These are phyloP conservation scores for Berkeleyomyces rouxiae DNA, from an alignment of 2,329 filamentous ascomycete species.

Conservation along the genomic window DNA sequence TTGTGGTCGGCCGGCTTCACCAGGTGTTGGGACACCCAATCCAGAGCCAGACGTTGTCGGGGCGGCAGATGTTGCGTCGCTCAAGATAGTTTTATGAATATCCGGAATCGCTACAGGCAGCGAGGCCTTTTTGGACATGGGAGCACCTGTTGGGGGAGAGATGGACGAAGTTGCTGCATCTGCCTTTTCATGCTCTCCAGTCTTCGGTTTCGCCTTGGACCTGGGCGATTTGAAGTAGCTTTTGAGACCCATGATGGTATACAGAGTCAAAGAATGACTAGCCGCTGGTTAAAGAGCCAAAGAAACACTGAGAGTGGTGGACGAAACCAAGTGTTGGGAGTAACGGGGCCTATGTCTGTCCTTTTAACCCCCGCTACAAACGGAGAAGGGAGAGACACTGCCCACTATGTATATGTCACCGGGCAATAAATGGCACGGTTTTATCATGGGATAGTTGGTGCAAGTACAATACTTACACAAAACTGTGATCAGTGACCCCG, in stretches of 20 bases:
- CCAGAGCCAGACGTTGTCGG: background rate
- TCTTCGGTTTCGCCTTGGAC: background rate
- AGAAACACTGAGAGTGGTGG: background rate
- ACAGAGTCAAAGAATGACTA: background rate
- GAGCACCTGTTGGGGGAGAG: background rate
- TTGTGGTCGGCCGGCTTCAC: background rate
- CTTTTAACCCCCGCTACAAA: background rate
- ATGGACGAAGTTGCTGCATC: background rate
- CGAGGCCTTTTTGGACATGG: background rate
- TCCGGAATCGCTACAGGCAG: background rate
- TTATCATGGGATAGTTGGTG: background rate
- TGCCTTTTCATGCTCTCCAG: background rate
- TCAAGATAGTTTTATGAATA: background rate
- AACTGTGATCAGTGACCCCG: too few species aligned
- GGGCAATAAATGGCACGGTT: background rate
- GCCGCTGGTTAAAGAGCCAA: background rate
- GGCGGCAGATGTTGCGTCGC: background rate
- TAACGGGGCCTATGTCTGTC: background rate
- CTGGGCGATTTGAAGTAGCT: slow-evolving; percentile 39
- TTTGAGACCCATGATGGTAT: slow-evolving; percentile 38
- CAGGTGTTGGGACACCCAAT: background rate
- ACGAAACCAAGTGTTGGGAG: background rate
- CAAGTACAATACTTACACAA: too few species aligned
- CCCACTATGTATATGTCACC: too few species aligned
- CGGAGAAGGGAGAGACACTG: background rate